Base-by-base conservation (phyloP, 2,329 filamentous ascomycete species). In the Alternaria ethzedia region DNA sequence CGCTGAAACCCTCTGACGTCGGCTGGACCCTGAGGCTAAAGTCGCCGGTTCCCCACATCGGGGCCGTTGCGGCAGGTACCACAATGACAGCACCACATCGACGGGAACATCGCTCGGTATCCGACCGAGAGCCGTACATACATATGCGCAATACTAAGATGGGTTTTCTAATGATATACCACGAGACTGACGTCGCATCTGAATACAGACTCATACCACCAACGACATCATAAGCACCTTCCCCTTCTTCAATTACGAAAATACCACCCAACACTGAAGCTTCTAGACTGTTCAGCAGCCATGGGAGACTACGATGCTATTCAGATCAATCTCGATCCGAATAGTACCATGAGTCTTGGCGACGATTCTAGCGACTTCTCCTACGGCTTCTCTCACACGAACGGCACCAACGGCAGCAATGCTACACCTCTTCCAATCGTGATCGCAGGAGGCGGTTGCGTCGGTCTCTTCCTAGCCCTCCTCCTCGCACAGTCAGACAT, bases 401-500 rank as follows among this genome's bases (percentile, higher is more conserved):
- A 46, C 4, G 54, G 46, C 13, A 57, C 26, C 6, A 58, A 58
- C 12, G 36, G 45, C 4, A 17, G 15, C 21, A 45, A 17, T 43
- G 13, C 56, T 8, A 50, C 41, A 20, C 12, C 56, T 0, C 69
- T 72, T 7, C 75, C 75, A 9, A 70, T 82, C 20, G 65, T 82
- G 9, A 75, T 82, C 44, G 75, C 80, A 46, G 81, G 81, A 43
- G 81, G 79, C 8, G 81, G 80, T 21, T 80, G 78, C 50, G 78
- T 81, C 3, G 81, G 81, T 20, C 78, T 81, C 21, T 78, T 83
- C 55, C 77, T 81, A 45, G 79, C 79, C 5, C 74, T 82, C 26
- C 76, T 80, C 21, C 77, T 83, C 44, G 69, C 73, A 2, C 73
- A 79, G 59, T 75, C 76, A 3, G 60, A 70, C 7, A 75, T 81